Percentiles rank a stretch among this genome's conserved stretches.
Evolutionary conservation across 2,329 filamentous ascomycete species (phyloP).

Genomic region (Teratosphaeria destructans): DNA sequence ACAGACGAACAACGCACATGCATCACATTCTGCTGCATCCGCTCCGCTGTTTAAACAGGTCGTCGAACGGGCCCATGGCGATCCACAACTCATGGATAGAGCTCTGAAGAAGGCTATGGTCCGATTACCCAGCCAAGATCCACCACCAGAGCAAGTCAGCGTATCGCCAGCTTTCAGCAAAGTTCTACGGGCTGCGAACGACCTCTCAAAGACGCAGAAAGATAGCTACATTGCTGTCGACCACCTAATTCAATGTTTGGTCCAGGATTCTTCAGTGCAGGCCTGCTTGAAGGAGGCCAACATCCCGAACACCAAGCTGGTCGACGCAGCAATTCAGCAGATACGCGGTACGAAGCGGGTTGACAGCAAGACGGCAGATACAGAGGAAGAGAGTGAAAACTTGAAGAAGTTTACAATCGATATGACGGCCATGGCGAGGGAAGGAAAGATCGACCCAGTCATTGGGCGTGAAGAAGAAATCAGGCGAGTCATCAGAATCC

Average conservation of each 20-base stretch:
- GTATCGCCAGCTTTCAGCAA: slow-evolving; percentile 74
- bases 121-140: slow-evolving; percentile 85
- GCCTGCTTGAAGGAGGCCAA: slow-evolving; percentile 71
- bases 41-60: slow-evolving; percentile 88
- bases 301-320: slow-evolving; percentile 78
- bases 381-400: slow-evolving; percentile 87
- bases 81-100: slow-evolving; percentile 78
- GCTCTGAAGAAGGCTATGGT: slow-evolving; percentile 86
- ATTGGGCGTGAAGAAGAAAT: slow-evolving; percentile 97
- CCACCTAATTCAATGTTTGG: slow-evolving; percentile 77
- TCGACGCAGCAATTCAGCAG: slow-evolving; percentile 81
- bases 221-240: slow-evolving; percentile 91
- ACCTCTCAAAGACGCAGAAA: slow-evolving; percentile 94
- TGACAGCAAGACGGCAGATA: slow-evolving; percentile 91
- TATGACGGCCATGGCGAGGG: slow-evolving; percentile 90
- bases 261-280: slow-evolving; percentile 69
- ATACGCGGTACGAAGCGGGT: slow-evolving; percentile 90
- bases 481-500: slow-evolving; percentile 77
- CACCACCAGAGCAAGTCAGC: slow-evolving; percentile 78
- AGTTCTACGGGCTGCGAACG: slow-evolving; percentile 72
- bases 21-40: slow-evolving; percentile 50
- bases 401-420: slow-evolving; percentile 97
- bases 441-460: slow-evolving; percentile 96
- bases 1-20: slow-evolving; percentile 52
- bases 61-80: slow-evolving; percentile 84